Percentiles rank a stretch among this genome's conserved stretches.
These are phyloP conservation scores for Suillus alpinus DNA, from an alignment of 768 basidiomycete genomes.

Conservation along the genomic window DNA sequence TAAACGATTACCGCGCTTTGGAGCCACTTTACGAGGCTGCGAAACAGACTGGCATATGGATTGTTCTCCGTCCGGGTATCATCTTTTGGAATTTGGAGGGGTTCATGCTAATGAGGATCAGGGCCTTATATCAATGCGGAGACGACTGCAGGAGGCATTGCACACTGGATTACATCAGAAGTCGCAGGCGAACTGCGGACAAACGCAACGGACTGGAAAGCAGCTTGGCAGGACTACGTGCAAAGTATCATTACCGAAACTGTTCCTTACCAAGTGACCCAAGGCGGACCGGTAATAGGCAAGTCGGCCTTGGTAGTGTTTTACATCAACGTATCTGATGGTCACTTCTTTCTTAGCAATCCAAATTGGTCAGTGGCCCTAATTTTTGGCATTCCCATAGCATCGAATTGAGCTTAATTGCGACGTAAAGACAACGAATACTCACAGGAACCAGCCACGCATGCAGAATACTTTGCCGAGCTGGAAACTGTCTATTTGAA, in stretches of 20 bases:
- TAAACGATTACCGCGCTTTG: constrained; percentile 48
- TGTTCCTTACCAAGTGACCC: constrained; percentile 61
- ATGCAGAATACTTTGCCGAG: constrained; percentile 59
- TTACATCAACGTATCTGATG: constrained; percentile 3
- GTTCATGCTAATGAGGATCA: constrained; percentile 38
- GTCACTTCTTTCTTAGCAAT: constrained; percentile 36
- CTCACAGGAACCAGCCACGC: constrained; percentile 43
- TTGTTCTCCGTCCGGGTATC: constrained; percentile 75
- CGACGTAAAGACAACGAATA: constrained; percentile 68
- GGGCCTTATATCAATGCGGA: constrained; percentile 73
- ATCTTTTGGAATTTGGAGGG: constrained; percentile 9
- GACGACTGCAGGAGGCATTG: constrained; percentile 73
- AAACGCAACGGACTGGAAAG: constrained; percentile 34
- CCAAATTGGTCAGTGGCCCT: constrained; percentile 46
- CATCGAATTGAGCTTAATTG: not conserved
- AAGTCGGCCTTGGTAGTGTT: constrained; percentile 16
- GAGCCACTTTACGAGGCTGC: constrained; percentile 75
- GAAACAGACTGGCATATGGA: constrained; percentile 69
- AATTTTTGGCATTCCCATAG: not conserved
- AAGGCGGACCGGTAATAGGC: constrained; percentile 77
- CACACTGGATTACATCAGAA: constrained; percentile 68
- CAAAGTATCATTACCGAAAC: constrained; percentile 61
- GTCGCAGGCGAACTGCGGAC: constrained; percentile 70
- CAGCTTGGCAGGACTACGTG: constrained; percentile 73
- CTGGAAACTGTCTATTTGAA: constrained; percentile 54